phyloP scores from a whole-genome alignment of 768 basidiomycete species.

The Pisolithus albus region DNA sequence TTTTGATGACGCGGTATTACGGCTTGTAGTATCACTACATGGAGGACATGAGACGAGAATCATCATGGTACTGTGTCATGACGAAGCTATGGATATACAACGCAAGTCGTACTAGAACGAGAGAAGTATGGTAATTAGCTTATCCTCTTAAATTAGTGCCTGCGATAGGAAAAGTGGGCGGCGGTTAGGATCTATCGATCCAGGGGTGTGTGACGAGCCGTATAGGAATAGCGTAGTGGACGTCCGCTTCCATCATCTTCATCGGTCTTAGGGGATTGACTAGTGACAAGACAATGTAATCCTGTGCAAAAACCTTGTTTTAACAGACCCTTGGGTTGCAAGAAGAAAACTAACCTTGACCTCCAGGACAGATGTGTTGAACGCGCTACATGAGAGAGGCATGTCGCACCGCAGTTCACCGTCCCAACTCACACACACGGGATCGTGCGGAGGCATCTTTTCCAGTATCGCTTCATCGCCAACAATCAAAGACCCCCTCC shows the following conservation, averaged over 20 bases:
- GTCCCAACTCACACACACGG: slow-evolving; percentile 52
- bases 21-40: too few species aligned
- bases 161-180: not conserved
- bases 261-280: slow-evolving; percentile 31
- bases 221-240: slow-evolving; percentile 49
- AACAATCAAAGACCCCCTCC: slow-evolving; percentile 38
- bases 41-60: too few species aligned
- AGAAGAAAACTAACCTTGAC: slow-evolving; percentile 38
- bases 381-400: slow-evolving; percentile 40
- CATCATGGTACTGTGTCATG: too few species aligned
- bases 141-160: not conserved
- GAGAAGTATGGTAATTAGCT: too few species aligned
- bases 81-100: too few species aligned
- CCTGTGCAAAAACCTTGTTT: slow-evolving; percentile 31
- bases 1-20: too few species aligned
- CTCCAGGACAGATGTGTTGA: slow-evolving; percentile 39
- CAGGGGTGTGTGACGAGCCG: slow-evolving; percentile 58
- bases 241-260: slow-evolving; percentile 29
- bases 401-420: slow-evolving; percentile 42
- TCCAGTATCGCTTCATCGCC: slow-evolving; percentile 34
- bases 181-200: slow-evolving; percentile 24
- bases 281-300: slow-evolving; percentile 50
- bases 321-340: not conserved
- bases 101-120: too few species aligned
- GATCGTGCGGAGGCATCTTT: slow-evolving; percentile 16